Conservation (phyloP, 768 basidiomycete species). For the Xerocomellus intermedius region DNA sequence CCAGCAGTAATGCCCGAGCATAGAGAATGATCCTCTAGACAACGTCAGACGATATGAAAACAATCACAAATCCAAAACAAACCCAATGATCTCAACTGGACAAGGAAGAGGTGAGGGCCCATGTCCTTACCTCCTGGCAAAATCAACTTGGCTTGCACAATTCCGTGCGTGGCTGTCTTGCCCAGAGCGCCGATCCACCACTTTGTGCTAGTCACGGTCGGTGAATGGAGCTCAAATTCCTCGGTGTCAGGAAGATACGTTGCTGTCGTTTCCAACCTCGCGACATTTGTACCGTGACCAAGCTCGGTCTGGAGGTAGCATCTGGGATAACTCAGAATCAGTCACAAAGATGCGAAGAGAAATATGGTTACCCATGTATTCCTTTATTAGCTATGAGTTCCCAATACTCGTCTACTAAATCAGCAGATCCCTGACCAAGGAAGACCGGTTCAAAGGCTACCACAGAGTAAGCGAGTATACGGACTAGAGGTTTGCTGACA, state of each 20-base stretch:
- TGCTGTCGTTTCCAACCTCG: constrained; percentile 69
- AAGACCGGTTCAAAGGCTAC: constrained; percentile 68
- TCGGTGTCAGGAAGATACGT: constrained; percentile 64
- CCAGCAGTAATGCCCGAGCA: constrained; percentile 64
- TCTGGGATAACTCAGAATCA: constrained; percentile 23
- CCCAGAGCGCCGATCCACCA: constrained; percentile 83
- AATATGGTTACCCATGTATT: constrained; percentile 46
- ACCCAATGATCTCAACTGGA: constrained; percentile 67
- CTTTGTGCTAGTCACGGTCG: constrained; percentile 70
- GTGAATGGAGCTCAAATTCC: constrained; percentile 76
- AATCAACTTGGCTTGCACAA: constrained; percentile 73
- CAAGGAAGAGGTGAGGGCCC: constrained; percentile 75
- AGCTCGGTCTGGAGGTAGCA: constrained; percentile 80
- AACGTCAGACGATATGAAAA: background rate
- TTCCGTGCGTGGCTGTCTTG: constrained; percentile 71
- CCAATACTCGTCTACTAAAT: constrained; percentile 52
- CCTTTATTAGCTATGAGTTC: constrained; percentile 50
- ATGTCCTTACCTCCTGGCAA: constrained; percentile 57
- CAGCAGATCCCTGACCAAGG: constrained; percentile 54
- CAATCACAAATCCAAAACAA: constrained; percentile 3
- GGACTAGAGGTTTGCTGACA: constrained; percentile 21
- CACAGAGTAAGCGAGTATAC: constrained; percentile 10
- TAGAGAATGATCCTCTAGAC: constrained; percentile 54
- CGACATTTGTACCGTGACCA: constrained; percentile 74
- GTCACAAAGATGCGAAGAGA: background rate